Conservation (phyloP, 2,329 filamentous ascomycete genomes). For the Penicillium sp. region DNA sequence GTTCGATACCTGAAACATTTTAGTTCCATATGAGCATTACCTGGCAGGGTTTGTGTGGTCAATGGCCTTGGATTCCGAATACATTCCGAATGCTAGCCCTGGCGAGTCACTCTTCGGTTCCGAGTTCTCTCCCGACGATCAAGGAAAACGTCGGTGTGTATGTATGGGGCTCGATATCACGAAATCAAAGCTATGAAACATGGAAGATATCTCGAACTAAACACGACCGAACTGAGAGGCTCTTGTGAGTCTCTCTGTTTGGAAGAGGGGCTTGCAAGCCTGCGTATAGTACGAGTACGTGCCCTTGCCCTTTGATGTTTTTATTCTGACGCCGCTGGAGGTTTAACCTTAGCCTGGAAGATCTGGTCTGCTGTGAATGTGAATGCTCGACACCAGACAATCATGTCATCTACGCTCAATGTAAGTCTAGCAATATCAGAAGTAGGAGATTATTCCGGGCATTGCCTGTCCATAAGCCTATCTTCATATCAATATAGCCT, state of each 20-base stretch:
- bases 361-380: slow-evolving; percentile 4
- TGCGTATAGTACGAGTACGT: slow-evolving; percentile 24
- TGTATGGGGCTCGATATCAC: slow-evolving; percentile 7
- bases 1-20: slow-evolving; percentile 35
- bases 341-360: slow-evolving; percentile 5
- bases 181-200: background rate
- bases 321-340: slow-evolving; percentile 1
- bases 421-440: slow-evolving; percentile 20
- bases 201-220: background rate
- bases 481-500: slow-evolving; percentile 1
- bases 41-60: slow-evolving; percentile 23
- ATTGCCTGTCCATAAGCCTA: background rate
- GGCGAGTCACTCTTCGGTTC: slow-evolving; percentile 18
- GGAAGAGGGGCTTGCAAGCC: slow-evolving; percentile 5
- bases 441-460: slow-evolving; percentile 14
- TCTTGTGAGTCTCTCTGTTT: background rate
- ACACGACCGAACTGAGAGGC: background rate
- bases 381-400: slow-evolving; percentile 2
- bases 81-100: slow-evolving; percentile 29
- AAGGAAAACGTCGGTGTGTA: slow-evolving; percentile 3
- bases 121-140: background rate
- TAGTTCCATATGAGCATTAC: slow-evolving; percentile 28
- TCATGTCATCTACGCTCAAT: slow-evolving; percentile 13
- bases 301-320: slow-evolving; percentile 14
- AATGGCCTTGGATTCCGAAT: slow-evolving; percentile 36